phyloP scores from a whole-genome alignment of 139 green algal genomes.

The Raphidocelis subcapitata region DNA sequence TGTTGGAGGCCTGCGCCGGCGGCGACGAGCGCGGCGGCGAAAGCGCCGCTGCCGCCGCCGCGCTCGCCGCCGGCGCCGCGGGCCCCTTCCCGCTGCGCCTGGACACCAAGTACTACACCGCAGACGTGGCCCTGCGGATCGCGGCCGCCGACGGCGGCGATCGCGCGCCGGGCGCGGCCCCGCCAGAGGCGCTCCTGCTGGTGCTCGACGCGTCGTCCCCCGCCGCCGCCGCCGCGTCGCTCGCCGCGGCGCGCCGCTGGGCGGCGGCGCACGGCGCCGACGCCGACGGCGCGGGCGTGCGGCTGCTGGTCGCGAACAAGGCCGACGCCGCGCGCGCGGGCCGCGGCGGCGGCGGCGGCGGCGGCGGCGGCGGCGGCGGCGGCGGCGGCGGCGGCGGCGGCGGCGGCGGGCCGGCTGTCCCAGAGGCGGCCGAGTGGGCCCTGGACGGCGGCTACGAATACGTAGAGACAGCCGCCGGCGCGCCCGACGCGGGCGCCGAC shows the following conservation, averaged over 20 bases:
- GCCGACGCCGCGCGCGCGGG: background rate
- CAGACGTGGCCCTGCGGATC: background rate
- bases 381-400: background rate
- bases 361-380: no score
- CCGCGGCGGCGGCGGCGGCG: background rate
- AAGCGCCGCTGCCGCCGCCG: no score
- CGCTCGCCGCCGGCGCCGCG: background rate
- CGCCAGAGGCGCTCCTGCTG: background rate
- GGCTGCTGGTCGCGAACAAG: background rate
- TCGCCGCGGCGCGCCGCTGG: background rate
- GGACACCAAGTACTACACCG: conserved; percentile 5
- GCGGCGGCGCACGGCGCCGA: background rate
- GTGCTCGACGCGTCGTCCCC: background rate
- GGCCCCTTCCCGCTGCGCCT: background rate
- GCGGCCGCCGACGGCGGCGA: background rate
- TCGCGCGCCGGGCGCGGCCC: background rate
- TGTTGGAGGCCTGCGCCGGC: background rate
- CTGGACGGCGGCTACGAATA: background rate
- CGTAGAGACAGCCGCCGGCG: background rate
- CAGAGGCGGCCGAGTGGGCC: background rate
- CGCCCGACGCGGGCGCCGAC: background rate
- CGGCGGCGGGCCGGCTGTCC: background rate
- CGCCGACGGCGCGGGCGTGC: background rate
- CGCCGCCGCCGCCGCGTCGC: background rate
- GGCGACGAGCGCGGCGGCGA: no score